phyloP scores from a whole-genome alignment of 352 stramenopile genomes.

The Pythium sp. region DNA sequence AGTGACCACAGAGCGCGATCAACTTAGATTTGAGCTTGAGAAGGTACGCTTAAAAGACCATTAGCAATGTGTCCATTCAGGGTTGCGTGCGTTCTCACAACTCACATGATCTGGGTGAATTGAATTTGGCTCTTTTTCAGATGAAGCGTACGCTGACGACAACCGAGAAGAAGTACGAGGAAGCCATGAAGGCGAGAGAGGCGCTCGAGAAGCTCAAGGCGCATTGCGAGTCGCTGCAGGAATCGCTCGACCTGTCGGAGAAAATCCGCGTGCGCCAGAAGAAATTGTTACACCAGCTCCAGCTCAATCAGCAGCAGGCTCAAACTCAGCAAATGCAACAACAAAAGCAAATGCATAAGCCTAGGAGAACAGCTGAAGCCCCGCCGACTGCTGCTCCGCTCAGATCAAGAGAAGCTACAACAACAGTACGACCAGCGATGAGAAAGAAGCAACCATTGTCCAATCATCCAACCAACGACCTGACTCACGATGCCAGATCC shows the following conservation, averaged over 20 bases:
- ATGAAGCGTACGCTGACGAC: slow-evolving; percentile 37
- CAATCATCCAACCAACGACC: neutral
- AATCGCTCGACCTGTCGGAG: slow-evolving; percentile 80
- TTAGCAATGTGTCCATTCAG: neutral
- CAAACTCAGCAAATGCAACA: neutral
- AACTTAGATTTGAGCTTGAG: slow-evolving; percentile 74
- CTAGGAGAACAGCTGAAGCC: neutral
- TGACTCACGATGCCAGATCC: neutral
- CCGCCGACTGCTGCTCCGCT: neutral
- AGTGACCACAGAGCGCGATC: slow-evolving; percentile 69
- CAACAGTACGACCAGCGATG: neutral
- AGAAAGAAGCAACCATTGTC: neutral
- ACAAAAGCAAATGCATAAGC: neutral
- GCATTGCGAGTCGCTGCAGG: slow-evolving; percentile 72
- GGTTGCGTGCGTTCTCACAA: neutral
- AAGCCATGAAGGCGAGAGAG: slow-evolving; percentile 46
- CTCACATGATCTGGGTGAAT: neutral
- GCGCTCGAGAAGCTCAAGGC: slow-evolving; percentile 68
- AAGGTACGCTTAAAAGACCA: slow-evolving; percentile 24
- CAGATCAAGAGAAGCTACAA: neutral
- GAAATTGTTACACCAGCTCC: slow-evolving; percentile 68
- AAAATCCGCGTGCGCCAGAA: slow-evolving; percentile 77
- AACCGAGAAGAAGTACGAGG: slow-evolving; percentile 47
- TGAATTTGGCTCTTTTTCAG: slow-evolving; percentile 12
- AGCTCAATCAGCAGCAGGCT: slow-evolving; percentile 29